These are phyloP conservation scores for Geranium rotundifolium DNA, from an alignment of 345 rosid genomes.

Conservation along the genomic window DNA sequence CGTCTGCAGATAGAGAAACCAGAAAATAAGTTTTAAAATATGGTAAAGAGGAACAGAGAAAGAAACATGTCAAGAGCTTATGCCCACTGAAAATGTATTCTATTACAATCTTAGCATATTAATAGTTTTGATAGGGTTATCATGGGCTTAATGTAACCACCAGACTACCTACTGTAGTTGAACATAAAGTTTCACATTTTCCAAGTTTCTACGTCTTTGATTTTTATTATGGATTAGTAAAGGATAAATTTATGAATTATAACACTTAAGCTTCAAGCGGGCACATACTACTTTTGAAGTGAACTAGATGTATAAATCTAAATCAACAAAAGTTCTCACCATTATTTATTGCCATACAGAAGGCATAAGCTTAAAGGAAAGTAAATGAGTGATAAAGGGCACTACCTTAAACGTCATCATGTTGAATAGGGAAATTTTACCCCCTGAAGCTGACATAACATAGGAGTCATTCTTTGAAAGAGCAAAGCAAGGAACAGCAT, in stretches of 20 bases:
- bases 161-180: neutral
- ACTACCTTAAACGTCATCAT: constrained; percentile 73
- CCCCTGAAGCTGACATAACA: constrained; percentile 82
- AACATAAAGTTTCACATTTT: neutral
- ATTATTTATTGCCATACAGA: neutral
- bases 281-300: neutral
- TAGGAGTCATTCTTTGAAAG: constrained; percentile 58
- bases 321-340: neutral
- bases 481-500: constrained; percentile 74
- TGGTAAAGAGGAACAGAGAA: neutral
- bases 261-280: neutral
- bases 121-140: neutral
- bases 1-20: constrained; percentile 29
- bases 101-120: neutral
- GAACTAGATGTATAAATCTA: neutral
- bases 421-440: constrained; percentile 53
- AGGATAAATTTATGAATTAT: too few species aligned
- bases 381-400: constrained; percentile 3
- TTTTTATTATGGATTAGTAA: neutral
- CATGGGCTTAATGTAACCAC: too few species aligned
- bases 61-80: neutral
- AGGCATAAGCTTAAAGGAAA: neutral
- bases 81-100: neutral
- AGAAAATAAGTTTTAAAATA: constrained; percentile 1
- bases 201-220: neutral